phyloP scores from a whole-genome alignment of 2,329 filamentous ascomycete species.

The Curvularia lunata region DNA sequence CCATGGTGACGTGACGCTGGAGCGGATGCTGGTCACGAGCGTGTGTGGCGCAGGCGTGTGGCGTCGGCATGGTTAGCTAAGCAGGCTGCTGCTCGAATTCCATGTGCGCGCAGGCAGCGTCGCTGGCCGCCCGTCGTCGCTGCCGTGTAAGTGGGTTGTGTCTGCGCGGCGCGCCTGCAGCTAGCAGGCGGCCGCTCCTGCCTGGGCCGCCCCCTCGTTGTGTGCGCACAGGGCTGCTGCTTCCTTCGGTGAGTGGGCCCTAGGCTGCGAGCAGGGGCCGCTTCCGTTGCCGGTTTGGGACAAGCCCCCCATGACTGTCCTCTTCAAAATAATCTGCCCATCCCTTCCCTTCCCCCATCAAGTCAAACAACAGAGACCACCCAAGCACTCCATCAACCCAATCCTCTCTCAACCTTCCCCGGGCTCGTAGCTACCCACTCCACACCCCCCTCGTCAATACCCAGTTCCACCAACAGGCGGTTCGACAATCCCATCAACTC shows the following conservation, averaged over 20 bases:
- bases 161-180: not conserved
- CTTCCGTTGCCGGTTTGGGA: slow-evolving; percentile 33
- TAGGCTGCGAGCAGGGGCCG: slow-evolving; percentile 31
- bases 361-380: slow-evolving; percentile 44
- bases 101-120: too few species aligned
- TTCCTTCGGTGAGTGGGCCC: slow-evolving; percentile 27
- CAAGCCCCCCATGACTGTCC: slow-evolving; percentile 31
- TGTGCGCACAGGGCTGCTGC: slow-evolving; percentile 22
- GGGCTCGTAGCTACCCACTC: slow-evolving; percentile 59
- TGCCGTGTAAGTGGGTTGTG: not conserved
- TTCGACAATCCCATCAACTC: slow-evolving; percentile 51
- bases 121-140: not conserved
- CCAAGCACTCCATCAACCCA: slow-evolving; percentile 39
- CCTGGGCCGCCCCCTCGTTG: slow-evolving; percentile 12
- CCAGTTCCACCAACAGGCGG: slow-evolving; percentile 56
- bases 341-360: slow-evolving; percentile 40
- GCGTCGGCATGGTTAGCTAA: not conserved
- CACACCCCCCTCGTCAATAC: slow-evolving; percentile 58
- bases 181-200: slow-evolving; percentile 4
- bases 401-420: slow-evolving; percentile 42
- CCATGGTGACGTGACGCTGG: slow-evolving; percentile 10
- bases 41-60: not conserved
- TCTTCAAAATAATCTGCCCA: slow-evolving; percentile 24
- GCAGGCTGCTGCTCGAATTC: not conserved
- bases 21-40: not conserved